Evolutionary conservation across 2,329 filamentous ascomycete species (phyloP).

Genomic region (Pyricularia pennisetigena): DNA sequence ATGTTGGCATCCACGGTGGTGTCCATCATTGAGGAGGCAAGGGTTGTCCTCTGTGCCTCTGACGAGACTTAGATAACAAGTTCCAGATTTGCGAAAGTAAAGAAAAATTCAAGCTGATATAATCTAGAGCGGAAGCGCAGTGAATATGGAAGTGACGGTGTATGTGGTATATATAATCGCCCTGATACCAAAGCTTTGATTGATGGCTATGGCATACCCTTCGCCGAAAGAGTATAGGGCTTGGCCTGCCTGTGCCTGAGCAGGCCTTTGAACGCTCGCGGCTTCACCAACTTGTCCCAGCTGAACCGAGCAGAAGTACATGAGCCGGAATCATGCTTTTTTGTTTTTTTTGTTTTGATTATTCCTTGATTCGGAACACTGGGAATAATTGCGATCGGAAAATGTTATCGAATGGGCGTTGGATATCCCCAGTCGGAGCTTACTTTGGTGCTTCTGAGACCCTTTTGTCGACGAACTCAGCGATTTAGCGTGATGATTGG

Average conservation of each 20-base stretch:
- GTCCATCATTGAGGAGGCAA: neutral
- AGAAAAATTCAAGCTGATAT: neutral
- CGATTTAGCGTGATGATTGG: neutral
- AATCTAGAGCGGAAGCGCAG: neutral
- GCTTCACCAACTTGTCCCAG: neutral
- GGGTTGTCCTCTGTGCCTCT: neutral
- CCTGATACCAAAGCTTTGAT: neutral
- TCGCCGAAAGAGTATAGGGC: neutral
- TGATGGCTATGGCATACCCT: neutral
- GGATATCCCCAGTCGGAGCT: neutral
- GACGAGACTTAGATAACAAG: neutral
- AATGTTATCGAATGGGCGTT: neutral
- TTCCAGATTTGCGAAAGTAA: neutral
- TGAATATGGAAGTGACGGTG: neutral
- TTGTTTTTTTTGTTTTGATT: neutral
- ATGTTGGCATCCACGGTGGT: neutral
- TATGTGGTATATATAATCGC: neutral
- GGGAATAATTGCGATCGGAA: neutral
- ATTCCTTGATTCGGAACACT: neutral
- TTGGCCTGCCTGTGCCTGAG: neutral
- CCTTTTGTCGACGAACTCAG: neutral
- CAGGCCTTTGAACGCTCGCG: neutral
- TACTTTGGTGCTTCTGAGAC: neutral
- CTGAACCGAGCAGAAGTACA: neutral
- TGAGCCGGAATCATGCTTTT: neutral